Conservation (phyloP, 1,284 basidiomycete genomes). For the Thecaphora thlaspeos region DNA sequence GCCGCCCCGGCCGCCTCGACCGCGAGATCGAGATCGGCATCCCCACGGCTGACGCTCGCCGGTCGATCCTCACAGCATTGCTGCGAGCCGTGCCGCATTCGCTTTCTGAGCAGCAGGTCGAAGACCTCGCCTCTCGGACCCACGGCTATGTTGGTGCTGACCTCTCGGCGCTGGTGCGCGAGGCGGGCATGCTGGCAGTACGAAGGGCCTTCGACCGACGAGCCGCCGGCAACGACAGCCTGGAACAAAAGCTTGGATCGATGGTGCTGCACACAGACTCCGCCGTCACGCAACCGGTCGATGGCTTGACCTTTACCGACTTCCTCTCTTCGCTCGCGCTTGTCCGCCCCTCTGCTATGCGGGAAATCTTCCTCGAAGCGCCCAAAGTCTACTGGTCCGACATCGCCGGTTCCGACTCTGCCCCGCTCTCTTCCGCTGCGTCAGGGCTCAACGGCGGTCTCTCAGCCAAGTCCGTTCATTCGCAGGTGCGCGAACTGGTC, state of each 20-base stretch:
- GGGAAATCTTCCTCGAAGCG: constrained; percentile 84
- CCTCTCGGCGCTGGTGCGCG: constrained; percentile 83
- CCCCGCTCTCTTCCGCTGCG: constrained; percentile 3
- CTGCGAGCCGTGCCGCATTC: constrained; percentile 76
- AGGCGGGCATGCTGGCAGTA: constrained; percentile 87
- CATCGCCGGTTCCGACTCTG: constrained; percentile 61
- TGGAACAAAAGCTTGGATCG: constrained; percentile 17
- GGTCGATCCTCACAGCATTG: constrained; percentile 78
- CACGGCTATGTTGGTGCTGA: constrained; percentile 99
- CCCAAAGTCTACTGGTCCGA: constrained; percentile 81
- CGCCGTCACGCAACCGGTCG: not conserved
- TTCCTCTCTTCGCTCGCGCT: constrained; percentile 71
- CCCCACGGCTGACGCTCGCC: constrained; percentile 78
- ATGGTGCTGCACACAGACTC: constrained; percentile 21
- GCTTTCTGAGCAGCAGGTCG: constrained; percentile 67
- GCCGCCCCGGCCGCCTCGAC: constrained; percentile 92
- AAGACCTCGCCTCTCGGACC: constrained; percentile 71
- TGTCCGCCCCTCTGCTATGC: constrained; percentile 89
- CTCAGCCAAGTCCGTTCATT: constrained; percentile 39
- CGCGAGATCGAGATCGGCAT: constrained; percentile 96
- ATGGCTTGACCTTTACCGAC: constrained; percentile 62
- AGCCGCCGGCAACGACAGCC: constrained; percentile 2
- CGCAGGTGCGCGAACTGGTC: constrained; percentile 48
- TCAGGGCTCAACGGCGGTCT: constrained; percentile 18
- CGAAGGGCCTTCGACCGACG: constrained; percentile 63